Percentiles rank a stretch among this genome's conserved stretches.
Conservation (phyloP, 2,329 filamentous ascomycete genomes). For the Xylariales sp. region DNA sequence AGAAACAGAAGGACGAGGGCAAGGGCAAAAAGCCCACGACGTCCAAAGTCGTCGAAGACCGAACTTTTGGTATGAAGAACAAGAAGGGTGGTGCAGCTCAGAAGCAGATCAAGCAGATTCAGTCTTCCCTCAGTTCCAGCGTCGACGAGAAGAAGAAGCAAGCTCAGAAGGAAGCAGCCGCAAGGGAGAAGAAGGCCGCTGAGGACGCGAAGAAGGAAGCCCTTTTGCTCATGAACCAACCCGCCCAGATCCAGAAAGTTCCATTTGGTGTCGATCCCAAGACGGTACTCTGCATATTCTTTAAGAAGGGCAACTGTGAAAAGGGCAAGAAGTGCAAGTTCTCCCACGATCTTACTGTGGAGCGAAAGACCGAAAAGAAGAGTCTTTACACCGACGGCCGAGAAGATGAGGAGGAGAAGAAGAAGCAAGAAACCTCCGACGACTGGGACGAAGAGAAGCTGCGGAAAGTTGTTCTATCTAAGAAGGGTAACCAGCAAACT, state of each 20-base stretch:
- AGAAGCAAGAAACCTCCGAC: slow-evolving; percentile 88
- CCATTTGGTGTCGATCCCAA: slow-evolving; percentile 98
- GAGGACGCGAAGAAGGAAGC: slow-evolving; percentile 79
- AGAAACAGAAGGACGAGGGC: slow-evolving; percentile 50
- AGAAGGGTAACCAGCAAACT: slow-evolving; percentile 95
- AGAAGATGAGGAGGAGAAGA: slow-evolving; percentile 67
- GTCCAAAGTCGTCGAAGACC: slow-evolving; percentile 75
- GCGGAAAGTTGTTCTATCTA: slow-evolving; percentile 82
- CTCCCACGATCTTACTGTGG: slow-evolving; percentile 82
- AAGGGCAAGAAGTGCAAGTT: slow-evolving; percentile 99
- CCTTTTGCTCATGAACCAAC: slow-evolving; percentile 80
- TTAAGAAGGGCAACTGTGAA: slow-evolving; percentile 94
- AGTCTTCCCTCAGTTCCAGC: slow-evolving; percentile 70
- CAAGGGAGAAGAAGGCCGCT: slow-evolving; percentile 86
- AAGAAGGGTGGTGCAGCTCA: slow-evolving; percentile 93
- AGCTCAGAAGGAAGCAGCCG: slow-evolving; percentile 62
- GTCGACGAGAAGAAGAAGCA: slow-evolving; percentile 81
- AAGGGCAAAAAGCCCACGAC: slow-evolving; percentile 51
- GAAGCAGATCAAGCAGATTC: slow-evolving; percentile 83
- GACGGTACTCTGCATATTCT: slow-evolving; percentile 94
- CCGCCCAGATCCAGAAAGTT: slow-evolving; percentile 94
- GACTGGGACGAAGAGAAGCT: slow-evolving; percentile 98
- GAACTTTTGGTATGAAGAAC: slow-evolving; percentile 99
- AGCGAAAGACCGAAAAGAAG: slow-evolving; percentile 89
- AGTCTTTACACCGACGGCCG: slow-evolving; percentile 85